Percentiles rank a stretch among this genome's conserved stretches.
Evolutionary conservation across 257 asterid species (phyloP).

Genomic region (Jasminum sambac): DNA sequence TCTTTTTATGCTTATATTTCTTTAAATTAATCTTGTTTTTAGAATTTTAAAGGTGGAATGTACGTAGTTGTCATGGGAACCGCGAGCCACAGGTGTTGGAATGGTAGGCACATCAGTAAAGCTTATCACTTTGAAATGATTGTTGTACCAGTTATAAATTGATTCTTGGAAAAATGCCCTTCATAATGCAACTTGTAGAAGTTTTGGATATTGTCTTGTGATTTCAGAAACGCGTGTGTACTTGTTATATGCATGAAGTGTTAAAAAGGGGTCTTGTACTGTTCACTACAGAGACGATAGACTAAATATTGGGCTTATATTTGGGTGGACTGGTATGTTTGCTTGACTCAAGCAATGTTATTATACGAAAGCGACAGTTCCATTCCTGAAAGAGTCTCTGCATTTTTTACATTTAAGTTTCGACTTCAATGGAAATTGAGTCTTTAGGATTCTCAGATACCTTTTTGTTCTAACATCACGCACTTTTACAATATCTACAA

Average conservation of each 20-base stretch:
- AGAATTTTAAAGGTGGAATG: not conserved
- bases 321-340: not conserved
- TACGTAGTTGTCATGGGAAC: not conserved
- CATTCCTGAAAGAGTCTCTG: not conserved
- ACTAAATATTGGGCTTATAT: not conserved
- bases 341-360: not conserved
- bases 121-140: not conserved
- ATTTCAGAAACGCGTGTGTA: not conserved
- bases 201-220: not conserved
- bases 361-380: not conserved
- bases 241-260: not conserved
- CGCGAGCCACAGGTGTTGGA: not conserved
- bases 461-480: constrained; percentile 6
- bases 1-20: not conserved
- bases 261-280: not conserved
- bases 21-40: constrained; percentile 3
- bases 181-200: not conserved
- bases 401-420: not conserved
- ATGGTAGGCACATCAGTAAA: not conserved
- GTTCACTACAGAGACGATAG: not conserved
- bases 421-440: constrained; percentile 5
- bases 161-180: not conserved
- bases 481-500: not conserved
- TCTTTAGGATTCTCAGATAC: not conserved
- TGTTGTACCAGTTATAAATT: not conserved